Evolutionary conservation across 352 stramenopile species (phyloP).

Genomic region (Thalassiosira pacifica): DNA sequence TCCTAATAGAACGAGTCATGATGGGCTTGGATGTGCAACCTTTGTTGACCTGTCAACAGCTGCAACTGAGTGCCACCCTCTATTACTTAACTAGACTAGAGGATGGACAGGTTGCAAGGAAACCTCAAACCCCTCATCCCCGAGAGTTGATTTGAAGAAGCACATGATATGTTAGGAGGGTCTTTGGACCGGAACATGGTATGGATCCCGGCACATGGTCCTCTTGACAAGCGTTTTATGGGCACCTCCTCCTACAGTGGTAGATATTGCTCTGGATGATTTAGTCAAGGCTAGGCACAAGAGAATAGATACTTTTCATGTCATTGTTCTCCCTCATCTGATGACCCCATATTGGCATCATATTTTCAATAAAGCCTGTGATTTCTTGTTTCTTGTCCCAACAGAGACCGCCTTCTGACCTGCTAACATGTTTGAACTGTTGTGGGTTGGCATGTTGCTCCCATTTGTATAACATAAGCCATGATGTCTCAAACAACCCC

Average conservation of each 20-base stretch:
- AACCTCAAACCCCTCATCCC: conserved; percentile 11
- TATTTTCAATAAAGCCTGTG: conserved; percentile 26
- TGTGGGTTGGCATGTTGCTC: conserved; percentile 60
- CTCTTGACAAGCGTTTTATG: conserved; percentile 1
- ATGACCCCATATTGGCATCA: conserved; percentile 6
- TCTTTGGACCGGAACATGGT: not conserved
- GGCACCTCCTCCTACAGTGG: conserved; percentile 24
- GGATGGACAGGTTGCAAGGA: conserved; percentile 3
- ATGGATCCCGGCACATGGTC: conserved; percentile 20
- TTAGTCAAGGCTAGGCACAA: conserved; percentile 30
- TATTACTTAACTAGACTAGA: conserved; percentile 36
- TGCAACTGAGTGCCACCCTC: conserved; percentile 18
- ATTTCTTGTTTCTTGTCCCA: conserved; percentile 38
- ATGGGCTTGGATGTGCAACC: conserved; percentile 18
- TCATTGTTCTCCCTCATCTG: conserved; percentile 24
- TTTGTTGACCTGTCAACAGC: conserved; percentile 33
- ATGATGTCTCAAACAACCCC: conserved; percentile 28
- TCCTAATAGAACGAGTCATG: conserved; percentile 36
- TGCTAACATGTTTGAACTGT: conserved; percentile 55
- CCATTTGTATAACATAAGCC: conserved; percentile 59
- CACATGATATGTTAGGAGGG: conserved; percentile 17
- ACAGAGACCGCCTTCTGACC: conserved; percentile 42
- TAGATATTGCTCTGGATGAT: conserved; percentile 37
- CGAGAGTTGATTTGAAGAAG: conserved; percentile 37
- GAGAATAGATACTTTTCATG: conserved; percentile 10